Evolutionary conservation across 305 asterid species (phyloP).

Genomic region (Fraxinus floribunda): DNA sequence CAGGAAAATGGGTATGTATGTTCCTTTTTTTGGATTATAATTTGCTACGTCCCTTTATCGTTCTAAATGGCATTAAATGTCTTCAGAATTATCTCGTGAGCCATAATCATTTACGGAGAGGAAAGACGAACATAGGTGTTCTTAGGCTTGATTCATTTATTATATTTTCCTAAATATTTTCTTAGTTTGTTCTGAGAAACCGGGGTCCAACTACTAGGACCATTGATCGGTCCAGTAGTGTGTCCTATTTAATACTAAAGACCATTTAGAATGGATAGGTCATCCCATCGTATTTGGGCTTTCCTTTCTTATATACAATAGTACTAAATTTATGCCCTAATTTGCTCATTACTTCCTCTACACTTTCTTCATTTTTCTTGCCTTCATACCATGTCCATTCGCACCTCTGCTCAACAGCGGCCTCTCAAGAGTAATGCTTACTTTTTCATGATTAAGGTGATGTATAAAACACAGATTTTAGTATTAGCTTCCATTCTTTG

Average conservation of each 20-base stretch:
- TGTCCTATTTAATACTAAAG: not conserved
- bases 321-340: not conserved
- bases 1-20: not conserved
- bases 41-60: not conserved
- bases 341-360: not conserved
- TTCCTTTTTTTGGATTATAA: not conserved
- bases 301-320: not conserved
- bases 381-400: not conserved
- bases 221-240: not conserved
- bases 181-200: not conserved
- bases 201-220: not conserved
- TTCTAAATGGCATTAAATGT: not conserved
- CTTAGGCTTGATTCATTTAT: not conserved
- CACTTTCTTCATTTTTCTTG: not conserved
- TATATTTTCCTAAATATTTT: not conserved
- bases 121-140: not conserved
- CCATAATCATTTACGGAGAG: not conserved
- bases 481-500: not conserved
- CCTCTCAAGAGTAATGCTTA: not conserved
- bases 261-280: not conserved
- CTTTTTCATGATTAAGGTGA: not conserved
- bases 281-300: not conserved
- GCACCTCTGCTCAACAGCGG: not conserved
- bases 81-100: not conserved
- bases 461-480: not conserved